These are phyloP conservation scores for Penicillium frequentans DNA, from an alignment of 2,329 filamentous ascomycete species.

Conservation along the genomic window DNA sequence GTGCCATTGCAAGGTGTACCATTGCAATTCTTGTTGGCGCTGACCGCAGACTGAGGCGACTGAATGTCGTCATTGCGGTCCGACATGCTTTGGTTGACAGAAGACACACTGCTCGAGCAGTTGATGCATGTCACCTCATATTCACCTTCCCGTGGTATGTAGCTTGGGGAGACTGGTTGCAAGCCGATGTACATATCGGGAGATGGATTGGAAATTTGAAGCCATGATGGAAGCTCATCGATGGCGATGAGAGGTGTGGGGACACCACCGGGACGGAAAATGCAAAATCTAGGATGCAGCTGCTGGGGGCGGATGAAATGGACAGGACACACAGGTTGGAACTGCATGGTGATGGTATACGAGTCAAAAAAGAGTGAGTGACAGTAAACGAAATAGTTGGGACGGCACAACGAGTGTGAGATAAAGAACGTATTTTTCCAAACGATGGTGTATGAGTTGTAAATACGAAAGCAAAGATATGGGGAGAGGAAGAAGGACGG, in stretches of 20 bases:
- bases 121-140: constrained; percentile 36
- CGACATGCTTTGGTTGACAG: constrained; percentile 25
- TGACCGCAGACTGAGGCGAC: not conserved
- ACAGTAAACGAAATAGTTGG: not conserved
- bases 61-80: constrained; percentile 16
- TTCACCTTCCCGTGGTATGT: constrained; percentile 30
- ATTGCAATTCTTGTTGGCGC: constrained; percentile 5
- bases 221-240: constrained; percentile 44
- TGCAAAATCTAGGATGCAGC: constrained; percentile 39
- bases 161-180: constrained; percentile 21
- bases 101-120: constrained; percentile 25
- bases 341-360: constrained; percentile 12
- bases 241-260: constrained; percentile 43
- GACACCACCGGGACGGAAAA: constrained; percentile 36
- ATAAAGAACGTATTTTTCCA: not conserved
- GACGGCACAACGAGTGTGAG: not conserved
- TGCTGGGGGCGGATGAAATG: constrained; percentile 12
- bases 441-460: not conserved
- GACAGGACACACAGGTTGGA: not conserved
- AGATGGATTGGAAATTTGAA: constrained; percentile 29
- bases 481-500: not conserved
- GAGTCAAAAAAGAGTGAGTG: not conserved
- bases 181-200: constrained; percentile 24
- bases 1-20: not conserved
- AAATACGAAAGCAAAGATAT: constrained; percentile 9